Percentiles rank a stretch among this genome's conserved stretches.
These are phyloP conservation scores for Hypomontagnella monticulosa DNA, from an alignment of 495 filamentous ascomycete genomes.

Conservation along the genomic window DNA sequence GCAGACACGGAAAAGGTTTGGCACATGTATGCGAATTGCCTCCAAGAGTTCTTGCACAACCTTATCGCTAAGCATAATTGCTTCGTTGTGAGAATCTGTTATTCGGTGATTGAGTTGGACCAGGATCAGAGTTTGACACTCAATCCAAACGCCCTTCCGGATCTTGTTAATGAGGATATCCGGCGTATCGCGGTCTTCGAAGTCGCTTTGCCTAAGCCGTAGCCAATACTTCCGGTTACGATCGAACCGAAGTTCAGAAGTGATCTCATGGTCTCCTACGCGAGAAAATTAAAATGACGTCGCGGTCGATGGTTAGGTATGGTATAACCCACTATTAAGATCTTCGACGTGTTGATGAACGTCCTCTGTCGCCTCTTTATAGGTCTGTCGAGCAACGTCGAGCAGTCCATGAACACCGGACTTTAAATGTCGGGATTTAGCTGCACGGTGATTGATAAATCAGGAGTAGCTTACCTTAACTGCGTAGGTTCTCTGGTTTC, in stretches of 20 bases:
- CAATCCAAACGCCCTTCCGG: conserved; percentile 74
- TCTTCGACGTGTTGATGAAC: conserved; percentile 73
- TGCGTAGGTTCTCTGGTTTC: conserved; percentile 93
- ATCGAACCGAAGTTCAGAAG: conserved; percentile 77
- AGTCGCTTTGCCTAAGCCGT: conserved; percentile 69
- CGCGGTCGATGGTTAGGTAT: neutral
- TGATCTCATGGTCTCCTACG: conserved; percentile 66
- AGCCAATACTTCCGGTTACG: conserved; percentile 82
- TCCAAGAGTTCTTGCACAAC: conserved; percentile 75
- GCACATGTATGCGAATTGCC: conserved; percentile 71
- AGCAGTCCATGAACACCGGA: conserved; percentile 86
- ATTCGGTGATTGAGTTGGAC: conserved; percentile 81
- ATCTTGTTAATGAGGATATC: conserved; percentile 81
- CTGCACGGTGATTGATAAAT: neutral
- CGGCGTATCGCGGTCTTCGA: conserved; percentile 69
- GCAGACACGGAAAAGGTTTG: conserved; percentile 77
- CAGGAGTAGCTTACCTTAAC: conserved; percentile 68
- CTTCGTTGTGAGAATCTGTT: conserved; percentile 80
- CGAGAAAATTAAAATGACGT: neutral
- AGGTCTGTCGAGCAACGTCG: conserved; percentile 86
- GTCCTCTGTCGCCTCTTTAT: conserved; percentile 84
- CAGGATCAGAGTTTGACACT: conserved; percentile 87
- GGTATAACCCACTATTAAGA: conserved; percentile 62
- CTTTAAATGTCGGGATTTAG: conserved; percentile 50
- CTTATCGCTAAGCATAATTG: conserved; percentile 78